A percentile compares a stretch with the other conserved stretches of the same genome.
Evolutionary conservation across 768 basidiomycete species (phyloP).

Genomic region (Galerina marginata): DNA sequence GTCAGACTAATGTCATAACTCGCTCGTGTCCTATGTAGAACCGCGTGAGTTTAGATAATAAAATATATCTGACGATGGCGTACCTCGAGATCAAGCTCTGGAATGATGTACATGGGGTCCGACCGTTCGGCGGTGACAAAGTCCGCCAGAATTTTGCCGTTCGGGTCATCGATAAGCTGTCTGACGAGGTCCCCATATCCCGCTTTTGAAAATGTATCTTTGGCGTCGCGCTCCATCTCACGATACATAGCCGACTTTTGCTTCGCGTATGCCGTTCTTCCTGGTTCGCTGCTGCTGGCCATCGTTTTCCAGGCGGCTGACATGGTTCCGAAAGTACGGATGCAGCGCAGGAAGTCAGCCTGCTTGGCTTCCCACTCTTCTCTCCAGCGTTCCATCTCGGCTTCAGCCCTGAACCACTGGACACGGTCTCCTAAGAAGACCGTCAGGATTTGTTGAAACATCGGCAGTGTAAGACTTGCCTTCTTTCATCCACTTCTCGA

Average conservation of each 20-base stretch:
- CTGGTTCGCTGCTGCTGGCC: neutral
- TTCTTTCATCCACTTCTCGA: conserved; percentile 6
- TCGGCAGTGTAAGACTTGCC: neutral
- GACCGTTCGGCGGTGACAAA: too few relatives aligned
- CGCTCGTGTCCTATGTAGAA: too few relatives aligned
- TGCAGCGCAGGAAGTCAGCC: conserved; percentile 26
- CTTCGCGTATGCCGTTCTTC: conserved; percentile 4
- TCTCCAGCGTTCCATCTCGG: conserved; percentile 32
- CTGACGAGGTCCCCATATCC: neutral
- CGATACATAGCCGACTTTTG: conserved; percentile 3
- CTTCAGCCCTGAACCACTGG: conserved; percentile 33
- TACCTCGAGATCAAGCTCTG: too few relatives aligned
- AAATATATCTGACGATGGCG: too few relatives aligned
- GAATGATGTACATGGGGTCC: too few relatives aligned
- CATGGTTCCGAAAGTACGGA: conserved; percentile 17
- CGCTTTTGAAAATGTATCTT: neutral
- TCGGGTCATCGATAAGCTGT: neutral
- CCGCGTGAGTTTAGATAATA: too few relatives aligned
- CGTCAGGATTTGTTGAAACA: neutral
- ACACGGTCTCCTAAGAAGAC: conserved; percentile 27
- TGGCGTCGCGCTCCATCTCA: neutral
- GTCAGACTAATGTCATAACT: too few relatives aligned
- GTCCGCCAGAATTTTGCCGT: too few relatives aligned
- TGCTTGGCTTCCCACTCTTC: conserved; percentile 30
- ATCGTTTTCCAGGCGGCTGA: conserved; percentile 15